Conservation (phyloP, 2,329 filamentous ascomycete species). For the Diaporthe ampelina region DNA sequence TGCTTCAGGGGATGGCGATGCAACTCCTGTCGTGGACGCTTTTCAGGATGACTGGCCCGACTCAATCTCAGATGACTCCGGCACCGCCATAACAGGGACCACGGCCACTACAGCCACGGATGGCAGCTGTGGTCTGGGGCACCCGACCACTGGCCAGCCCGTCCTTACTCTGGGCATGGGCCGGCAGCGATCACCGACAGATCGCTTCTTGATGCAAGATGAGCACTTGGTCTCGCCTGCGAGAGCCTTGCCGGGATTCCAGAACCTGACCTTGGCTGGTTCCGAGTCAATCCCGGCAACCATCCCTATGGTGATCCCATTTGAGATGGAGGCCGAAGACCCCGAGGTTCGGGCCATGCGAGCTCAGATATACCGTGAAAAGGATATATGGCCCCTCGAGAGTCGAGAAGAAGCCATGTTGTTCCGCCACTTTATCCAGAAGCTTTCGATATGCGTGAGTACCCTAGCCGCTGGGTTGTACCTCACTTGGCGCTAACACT, state of each 20-base stretch:
- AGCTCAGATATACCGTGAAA: constrained; percentile 44
- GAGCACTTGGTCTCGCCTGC: constrained; percentile 39
- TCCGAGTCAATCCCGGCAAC: constrained; percentile 29
- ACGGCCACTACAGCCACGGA: constrained; percentile 32
- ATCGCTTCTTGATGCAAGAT: constrained; percentile 49
- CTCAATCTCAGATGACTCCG: constrained; percentile 36
- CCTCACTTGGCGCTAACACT: not conserved
- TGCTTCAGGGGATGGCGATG: constrained; percentile 38
- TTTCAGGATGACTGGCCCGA: constrained; percentile 42
- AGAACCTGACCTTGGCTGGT: constrained; percentile 33
- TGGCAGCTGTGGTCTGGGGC: constrained; percentile 12
- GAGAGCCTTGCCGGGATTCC: constrained; percentile 30
- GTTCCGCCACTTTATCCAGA: constrained; percentile 52
- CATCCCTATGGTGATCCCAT: constrained; percentile 24
- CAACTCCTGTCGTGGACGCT: constrained; percentile 9
- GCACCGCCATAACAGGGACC: constrained; percentile 31
- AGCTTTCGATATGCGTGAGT: constrained; percentile 54
- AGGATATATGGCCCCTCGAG: constrained; percentile 48
- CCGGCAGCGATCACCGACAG: constrained; percentile 45
- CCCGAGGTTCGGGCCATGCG: constrained; percentile 37
- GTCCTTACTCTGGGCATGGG: not conserved
- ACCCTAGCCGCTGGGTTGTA: not conserved
- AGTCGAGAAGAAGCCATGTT: constrained; percentile 48
- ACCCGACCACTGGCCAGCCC: constrained; percentile 32
- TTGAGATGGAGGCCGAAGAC: constrained; percentile 35